phyloP scores from a whole-genome alignment of 257 asterid species.

The Gentiana dahurica region DNA sequence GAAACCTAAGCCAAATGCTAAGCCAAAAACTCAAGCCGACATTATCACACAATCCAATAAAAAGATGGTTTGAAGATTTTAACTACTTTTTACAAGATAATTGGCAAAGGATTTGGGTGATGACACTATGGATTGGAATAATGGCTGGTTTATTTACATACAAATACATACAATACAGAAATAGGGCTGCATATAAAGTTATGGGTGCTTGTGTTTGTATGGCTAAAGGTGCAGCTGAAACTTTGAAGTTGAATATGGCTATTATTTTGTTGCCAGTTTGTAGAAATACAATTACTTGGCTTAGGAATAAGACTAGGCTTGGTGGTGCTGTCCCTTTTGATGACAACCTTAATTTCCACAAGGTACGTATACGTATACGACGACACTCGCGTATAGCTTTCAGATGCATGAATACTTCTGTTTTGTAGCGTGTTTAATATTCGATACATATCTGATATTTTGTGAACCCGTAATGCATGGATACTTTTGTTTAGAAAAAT shows the following conservation, averaged over 20 bases:
- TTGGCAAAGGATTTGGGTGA: conserved; percentile 91
- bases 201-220: conserved; percentile 78
- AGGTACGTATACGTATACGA: conserved; percentile 22
- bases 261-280: conserved; percentile 70
- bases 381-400: not conserved
- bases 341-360: conserved; percentile 73
- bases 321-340: conserved; percentile 68
- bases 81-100: conserved; percentile 60
- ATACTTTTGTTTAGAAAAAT: not conserved
- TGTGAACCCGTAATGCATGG: no score
- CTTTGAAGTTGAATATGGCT: conserved; percentile 88
- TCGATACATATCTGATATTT: no score
- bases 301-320: conserved; percentile 52
- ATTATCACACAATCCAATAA: conserved; percentile 20
- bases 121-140: conserved; percentile 66
- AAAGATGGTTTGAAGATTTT: conserved; percentile 36
- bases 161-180: conserved; percentile 56
- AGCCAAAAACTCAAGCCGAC: conserved; percentile 79
- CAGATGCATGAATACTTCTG: not conserved
- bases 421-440: no score
- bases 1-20: conserved; percentile 61
- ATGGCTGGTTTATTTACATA: conserved; percentile 80
- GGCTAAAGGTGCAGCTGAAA: conserved; percentile 94
- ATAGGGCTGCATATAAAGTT: conserved; percentile 35
- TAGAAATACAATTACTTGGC: conserved; percentile 87